Conservation (phyloP, 441 rosid genomes). For the Adansonia rubrostipa region DNA sequence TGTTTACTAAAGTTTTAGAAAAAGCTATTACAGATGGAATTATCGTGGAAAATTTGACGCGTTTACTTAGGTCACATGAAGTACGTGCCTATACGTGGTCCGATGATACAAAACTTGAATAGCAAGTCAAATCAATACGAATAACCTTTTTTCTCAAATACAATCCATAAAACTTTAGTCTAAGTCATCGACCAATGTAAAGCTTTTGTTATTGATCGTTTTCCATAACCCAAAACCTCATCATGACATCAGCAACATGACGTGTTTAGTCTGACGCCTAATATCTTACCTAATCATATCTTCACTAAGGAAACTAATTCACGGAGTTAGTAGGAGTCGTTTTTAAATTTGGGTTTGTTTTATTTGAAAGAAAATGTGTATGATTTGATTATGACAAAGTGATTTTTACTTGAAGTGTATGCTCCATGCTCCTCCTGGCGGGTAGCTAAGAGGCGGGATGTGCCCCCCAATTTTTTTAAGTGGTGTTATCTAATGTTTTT, state of each 20-base stretch:
- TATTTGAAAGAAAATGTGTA: not conserved
- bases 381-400: not conserved
- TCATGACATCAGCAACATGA: slow-evolving; percentile 14
- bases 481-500: too few relatives aligned
- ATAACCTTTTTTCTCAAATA: too few relatives aligned
- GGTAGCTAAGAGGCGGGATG: too few relatives aligned
- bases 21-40: not conserved
- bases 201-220: not conserved
- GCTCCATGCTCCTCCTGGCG: too few relatives aligned
- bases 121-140: not conserved
- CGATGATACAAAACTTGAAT: not conserved
- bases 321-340: not conserved
- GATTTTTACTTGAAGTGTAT: too few relatives aligned
- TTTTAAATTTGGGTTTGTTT: not conserved
- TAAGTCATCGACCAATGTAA: not conserved
- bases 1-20: too few relatives aligned
- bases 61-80: not conserved
- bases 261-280: not conserved
- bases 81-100: not conserved
- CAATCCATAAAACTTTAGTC: not conserved
- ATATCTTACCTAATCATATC: not conserved
- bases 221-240: not conserved
- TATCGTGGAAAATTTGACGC: not conserved
- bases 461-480: too few relatives aligned
- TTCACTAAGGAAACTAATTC: not conserved